These are phyloP conservation scores for Mucuna pruriens DNA, from an alignment of 306 rosid genomes.

Conservation along the genomic window DNA sequence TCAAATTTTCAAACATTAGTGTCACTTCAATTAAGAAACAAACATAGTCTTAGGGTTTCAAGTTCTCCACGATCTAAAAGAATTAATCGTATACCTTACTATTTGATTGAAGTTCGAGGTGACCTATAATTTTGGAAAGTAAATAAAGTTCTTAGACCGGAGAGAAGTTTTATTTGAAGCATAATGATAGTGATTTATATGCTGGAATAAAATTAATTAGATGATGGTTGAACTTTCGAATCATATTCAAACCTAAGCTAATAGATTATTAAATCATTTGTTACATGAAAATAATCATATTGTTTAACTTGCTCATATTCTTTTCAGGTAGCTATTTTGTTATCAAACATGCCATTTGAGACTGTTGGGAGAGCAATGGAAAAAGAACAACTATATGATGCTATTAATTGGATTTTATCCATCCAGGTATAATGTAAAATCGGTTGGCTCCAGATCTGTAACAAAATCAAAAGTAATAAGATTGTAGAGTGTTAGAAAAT, in stretches of 20 bases:
- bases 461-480: too few species aligned
- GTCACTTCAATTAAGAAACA: neutral
- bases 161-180: neutral
- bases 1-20: neutral
- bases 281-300: too few species aligned
- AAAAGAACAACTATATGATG: slow-evolving; percentile 46
- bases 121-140: neutral
- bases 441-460: too few species aligned
- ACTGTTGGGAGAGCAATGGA: slow-evolving; percentile 53
- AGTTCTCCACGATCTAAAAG: neutral
- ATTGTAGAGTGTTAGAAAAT: too few species aligned
- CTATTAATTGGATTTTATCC: slow-evolving; percentile 65
- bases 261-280: neutral
- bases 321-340: slow-evolving; percentile 57
- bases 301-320: neutral
- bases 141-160: neutral
- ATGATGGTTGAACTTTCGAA: neutral
- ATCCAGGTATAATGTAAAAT: slow-evolving; percentile 54
- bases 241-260: neutral
- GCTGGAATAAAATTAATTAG: neutral
- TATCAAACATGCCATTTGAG: slow-evolving; percentile 59
- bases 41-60: neutral
- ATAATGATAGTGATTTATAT: neutral
- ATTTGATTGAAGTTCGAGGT: neutral
- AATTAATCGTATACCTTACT: neutral